Evolutionary conservation across 805 yeast species (phyloP).

Genomic region (Lachancea quebecensis): DNA sequence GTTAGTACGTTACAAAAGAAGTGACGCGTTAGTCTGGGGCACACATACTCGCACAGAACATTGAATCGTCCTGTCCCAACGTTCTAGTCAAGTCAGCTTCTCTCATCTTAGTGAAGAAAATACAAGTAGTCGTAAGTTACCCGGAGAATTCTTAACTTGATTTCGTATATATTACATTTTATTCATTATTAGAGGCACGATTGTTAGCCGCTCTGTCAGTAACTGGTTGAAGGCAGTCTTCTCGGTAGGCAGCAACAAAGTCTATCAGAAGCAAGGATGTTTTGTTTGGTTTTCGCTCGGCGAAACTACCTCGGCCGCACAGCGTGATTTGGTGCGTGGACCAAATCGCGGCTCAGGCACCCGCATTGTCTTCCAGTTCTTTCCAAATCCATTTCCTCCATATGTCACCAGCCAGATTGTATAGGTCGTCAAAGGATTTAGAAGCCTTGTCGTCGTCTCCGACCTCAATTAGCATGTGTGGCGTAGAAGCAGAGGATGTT

Average conservation of each 20-base stretch:
- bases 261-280: too few species aligned
- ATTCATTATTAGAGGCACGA: too few species aligned
- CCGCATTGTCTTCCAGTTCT: slow-evolving; percentile 41
- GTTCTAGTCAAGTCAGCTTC: not conserved
- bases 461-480: slow-evolving; percentile 28
- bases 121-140: too few species aligned
- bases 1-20: not conserved
- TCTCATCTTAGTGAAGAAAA: too few species aligned
- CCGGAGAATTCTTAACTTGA: too few species aligned
- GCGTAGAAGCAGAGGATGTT: slow-evolving; percentile 8
- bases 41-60: slow-evolving; percentile 28
- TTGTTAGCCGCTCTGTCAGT: too few species aligned
- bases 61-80: slow-evolving; percentile 1
- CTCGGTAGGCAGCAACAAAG: too few species aligned
- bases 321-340: too few species aligned
- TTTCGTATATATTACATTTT: too few species aligned
- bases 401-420: slow-evolving; percentile 74
- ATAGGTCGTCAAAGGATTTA: slow-evolving; percentile 65
- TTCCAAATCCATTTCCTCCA: slow-evolving; percentile 80
- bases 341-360: not conserved
- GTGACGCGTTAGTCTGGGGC: not conserved
- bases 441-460: slow-evolving; percentile 38
- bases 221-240: too few species aligned
- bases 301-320: too few species aligned
- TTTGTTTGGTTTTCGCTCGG: too few species aligned